A percentile compares a stretch with the other conserved stretches of the same genome.
Evolutionary conservation across 225 moss, liverwort and hornwort genomes (phyloP).

Genomic region (Marchantia polymorpha): DNA sequence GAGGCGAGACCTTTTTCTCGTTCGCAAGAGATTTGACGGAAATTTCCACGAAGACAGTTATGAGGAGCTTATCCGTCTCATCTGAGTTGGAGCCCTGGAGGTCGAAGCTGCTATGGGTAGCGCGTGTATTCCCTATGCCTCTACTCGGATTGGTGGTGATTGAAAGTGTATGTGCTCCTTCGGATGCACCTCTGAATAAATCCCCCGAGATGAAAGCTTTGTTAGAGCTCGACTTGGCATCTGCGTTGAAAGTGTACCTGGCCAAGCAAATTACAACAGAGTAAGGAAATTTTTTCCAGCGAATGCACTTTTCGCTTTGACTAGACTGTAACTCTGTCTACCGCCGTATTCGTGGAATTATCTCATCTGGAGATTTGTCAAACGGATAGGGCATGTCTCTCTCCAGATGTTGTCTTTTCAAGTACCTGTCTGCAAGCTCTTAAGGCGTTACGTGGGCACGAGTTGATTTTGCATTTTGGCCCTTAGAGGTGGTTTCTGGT

Average conservation of each 20-base stretch:
- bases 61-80: conserved; percentile 61
- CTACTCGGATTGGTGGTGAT: conserved; percentile 79
- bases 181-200: conserved; percentile 57
- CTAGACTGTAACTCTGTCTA: not conserved
- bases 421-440: too few species aligned
- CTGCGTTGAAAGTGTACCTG: conserved; percentile 86
- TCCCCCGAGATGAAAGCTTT: conserved; percentile 96
- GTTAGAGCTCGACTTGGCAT: conserved; percentile 78
- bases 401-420: too few species aligned
- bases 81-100: conserved; percentile 81
- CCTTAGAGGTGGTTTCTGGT: too few species aligned
- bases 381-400: too few species aligned
- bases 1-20: conserved; percentile 85
- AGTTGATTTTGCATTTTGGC: too few species aligned
- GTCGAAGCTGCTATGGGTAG: conserved; percentile 88
- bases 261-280: conserved; percentile 89
- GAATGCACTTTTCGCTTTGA: not conserved
- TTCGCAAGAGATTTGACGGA: conserved; percentile 90
- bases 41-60: conserved; percentile 80
- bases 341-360: not conserved
- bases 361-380: too few species aligned
- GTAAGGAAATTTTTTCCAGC: conserved; percentile 42
- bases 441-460: too few species aligned
- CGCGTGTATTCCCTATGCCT: conserved; percentile 97
- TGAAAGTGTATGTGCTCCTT: conserved; percentile 82